Percentiles rank a stretch among this genome's conserved stretches.
Conservation (phyloP, 2,329 filamentous ascomycete species). For the Exophiala lecanii-corni region DNA sequence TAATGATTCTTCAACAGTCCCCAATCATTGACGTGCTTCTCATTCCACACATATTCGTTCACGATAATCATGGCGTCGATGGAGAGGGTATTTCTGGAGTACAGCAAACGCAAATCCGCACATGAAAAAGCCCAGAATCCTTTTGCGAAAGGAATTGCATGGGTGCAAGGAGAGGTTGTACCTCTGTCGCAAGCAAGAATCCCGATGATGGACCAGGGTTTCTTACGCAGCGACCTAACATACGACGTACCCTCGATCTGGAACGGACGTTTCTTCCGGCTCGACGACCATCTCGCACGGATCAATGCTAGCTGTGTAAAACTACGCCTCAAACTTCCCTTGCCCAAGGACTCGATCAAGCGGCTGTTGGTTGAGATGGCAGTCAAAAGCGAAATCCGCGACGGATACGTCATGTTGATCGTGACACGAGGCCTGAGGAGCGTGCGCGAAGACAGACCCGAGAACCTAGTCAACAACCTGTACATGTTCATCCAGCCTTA, state of each 20-base stretch:
- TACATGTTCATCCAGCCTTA: slow-evolving; percentile 49
- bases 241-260: slow-evolving; percentile 51
- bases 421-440: slow-evolving; percentile 46
- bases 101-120: slow-evolving; percentile 30
- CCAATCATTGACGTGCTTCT: too few species aligned
- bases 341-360: slow-evolving; percentile 39
- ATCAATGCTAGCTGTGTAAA: slow-evolving; percentile 43
- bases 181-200: slow-evolving; percentile 46
- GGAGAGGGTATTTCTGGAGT: slow-evolving; percentile 40
- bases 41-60: too few species aligned
- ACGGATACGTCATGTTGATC: slow-evolving; percentile 49
- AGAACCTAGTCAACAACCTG: slow-evolving; percentile 36
- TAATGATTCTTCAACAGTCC: too few species aligned
- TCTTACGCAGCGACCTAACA: slow-evolving; percentile 49
- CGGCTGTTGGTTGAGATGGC: slow-evolving; percentile 43
- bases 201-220: slow-evolving; percentile 49
- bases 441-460: slow-evolving; percentile 36
- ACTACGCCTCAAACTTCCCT: slow-evolving; percentile 41
- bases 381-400: slow-evolving; percentile 42
- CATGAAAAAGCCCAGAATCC: slow-evolving; percentile 36
- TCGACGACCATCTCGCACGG: slow-evolving; percentile 47
- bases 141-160: slow-evolving; percentile 45
- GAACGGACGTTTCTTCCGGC: slow-evolving; percentile 50
- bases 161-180: slow-evolving; percentile 41
- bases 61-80: slow-evolving; percentile 48